Conservation (phyloP, 2,329 filamentous ascomycete genomes). For the Fusarium heterosporum region DNA sequence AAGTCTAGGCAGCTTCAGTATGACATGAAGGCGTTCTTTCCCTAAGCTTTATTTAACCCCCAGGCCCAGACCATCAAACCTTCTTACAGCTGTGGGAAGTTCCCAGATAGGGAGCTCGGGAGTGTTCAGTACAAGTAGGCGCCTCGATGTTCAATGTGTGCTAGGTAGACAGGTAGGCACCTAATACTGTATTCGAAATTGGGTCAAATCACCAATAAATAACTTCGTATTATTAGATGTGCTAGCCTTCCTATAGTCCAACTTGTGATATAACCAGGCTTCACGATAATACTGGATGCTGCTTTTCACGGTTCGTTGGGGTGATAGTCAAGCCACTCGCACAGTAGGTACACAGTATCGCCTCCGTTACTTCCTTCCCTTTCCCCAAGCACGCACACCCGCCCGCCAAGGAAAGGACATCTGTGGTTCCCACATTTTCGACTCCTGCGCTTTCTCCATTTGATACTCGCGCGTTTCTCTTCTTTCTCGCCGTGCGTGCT, state of each 20-base stretch:
- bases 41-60: too few relatives aligned
- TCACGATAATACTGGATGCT: background rate
- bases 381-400: constrained; percentile 40
- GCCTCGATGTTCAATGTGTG: background rate
- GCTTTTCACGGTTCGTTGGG: background rate
- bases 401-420: constrained; percentile 41
- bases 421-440: constrained; percentile 21
- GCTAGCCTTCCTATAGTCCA: background rate
- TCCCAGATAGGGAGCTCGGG: background rate
- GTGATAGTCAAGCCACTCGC: constrained; percentile 4
- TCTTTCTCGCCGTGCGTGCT: constrained; percentile 2
- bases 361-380: constrained; percentile 42
- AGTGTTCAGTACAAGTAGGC: constrained; percentile 8
- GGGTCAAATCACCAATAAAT: background rate
- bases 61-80: too few relatives aligned
- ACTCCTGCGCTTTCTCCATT: constrained; percentile 32
- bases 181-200: background rate
- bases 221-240: background rate
- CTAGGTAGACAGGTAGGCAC: background rate
- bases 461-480: constrained; percentile 31
- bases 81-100: background rate
- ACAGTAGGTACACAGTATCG: constrained; percentile 30
- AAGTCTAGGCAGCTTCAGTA: too few relatives aligned
- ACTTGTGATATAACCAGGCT: background rate
- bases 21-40: too few relatives aligned